These are phyloP conservation scores for Geotrichum histeridarum DNA, from an alignment of 1,139 yeast genomes.

Conservation along the genomic window DNA sequence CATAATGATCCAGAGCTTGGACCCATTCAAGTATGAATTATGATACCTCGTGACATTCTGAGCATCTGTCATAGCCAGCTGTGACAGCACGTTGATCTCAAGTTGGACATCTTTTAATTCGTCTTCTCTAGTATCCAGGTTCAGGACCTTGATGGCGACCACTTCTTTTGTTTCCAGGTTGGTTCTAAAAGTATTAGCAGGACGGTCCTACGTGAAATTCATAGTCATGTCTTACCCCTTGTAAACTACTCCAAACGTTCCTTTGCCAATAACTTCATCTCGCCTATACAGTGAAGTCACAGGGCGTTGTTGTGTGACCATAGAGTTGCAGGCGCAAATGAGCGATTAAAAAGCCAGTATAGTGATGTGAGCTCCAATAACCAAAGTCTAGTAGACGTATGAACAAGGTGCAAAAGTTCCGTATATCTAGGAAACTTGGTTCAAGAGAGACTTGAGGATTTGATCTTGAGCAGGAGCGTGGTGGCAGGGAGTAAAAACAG, in stretches of 20 bases:
- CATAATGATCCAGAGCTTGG: conserved; percentile 95
- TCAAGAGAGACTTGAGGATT: background rate
- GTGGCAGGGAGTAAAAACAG: conserved; percentile 1
- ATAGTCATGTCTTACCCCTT: conserved; percentile 48
- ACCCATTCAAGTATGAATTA: conserved; percentile 80
- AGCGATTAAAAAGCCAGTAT: background rate
- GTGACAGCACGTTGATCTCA: conserved; percentile 81
- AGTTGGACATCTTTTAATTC: conserved; percentile 93
- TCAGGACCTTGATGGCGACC: conserved; percentile 89
- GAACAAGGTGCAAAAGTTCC: background rate
- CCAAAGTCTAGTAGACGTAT: background rate
- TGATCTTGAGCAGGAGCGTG: conserved; percentile 15
- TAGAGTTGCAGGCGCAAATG: conserved; percentile 7
- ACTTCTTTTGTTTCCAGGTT: conserved; percentile 62
- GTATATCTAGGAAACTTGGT: background rate
- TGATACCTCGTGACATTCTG: conserved; percentile 83
- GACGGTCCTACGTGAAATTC: background rate
- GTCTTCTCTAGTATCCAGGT: conserved; percentile 87
- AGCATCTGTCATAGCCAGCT: conserved; percentile 69
- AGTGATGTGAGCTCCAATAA: background rate
- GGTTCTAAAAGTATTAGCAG: conserved; percentile 24
- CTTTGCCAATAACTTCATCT: conserved; percentile 89
- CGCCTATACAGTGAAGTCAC: conserved; percentile 51
- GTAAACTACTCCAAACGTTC: conserved; percentile 95
- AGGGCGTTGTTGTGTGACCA: conserved; percentile 21